These are phyloP conservation scores for Penicillium sp. DNA, from an alignment of 2,329 filamentous ascomycete species.

Conservation along the genomic window DNA sequence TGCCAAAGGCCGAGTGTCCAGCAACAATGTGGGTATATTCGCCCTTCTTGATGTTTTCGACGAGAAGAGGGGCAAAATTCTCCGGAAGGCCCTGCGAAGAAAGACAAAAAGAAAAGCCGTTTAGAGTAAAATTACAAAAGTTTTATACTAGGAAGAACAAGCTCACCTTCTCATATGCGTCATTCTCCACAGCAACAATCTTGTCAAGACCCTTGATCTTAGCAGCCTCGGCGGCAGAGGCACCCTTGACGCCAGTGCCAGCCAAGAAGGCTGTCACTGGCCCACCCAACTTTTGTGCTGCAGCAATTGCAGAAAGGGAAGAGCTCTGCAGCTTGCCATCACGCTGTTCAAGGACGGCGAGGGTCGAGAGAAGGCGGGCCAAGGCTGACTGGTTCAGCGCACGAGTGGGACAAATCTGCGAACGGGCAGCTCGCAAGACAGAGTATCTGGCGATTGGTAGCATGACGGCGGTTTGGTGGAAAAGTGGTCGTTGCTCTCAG, in stretches of 20 bases:
- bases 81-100: constrained; percentile 74
- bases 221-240: constrained; percentile 76
- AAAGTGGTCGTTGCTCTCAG: constrained; percentile 9
- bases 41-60: constrained; percentile 95
- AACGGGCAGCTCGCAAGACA: constrained; percentile 44
- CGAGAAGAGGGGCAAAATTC: constrained; percentile 88
- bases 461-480: constrained; percentile 22
- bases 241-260: constrained; percentile 69
- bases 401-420: constrained; percentile 45
- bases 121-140: background rate
- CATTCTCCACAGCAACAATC: constrained; percentile 84
- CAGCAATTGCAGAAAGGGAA: constrained; percentile 81
- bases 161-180: constrained; percentile 82
- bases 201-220: constrained; percentile 91
- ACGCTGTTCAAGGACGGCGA: constrained; percentile 89
- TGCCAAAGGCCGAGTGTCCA: constrained; percentile 92
- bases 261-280: constrained; percentile 84
- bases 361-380: constrained; percentile 75
- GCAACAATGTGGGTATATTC: constrained; percentile 90
- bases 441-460: constrained; percentile 40
- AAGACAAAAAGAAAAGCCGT: background rate
- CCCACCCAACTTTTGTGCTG: constrained; percentile 83
- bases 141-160: background rate
- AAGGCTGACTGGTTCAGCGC: constrained; percentile 55
- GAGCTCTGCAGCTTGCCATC: constrained; percentile 82